These are phyloP conservation scores for Didymella arachidicola DNA, from an alignment of 2,329 filamentous ascomycete genomes.

Conservation along the genomic window DNA sequence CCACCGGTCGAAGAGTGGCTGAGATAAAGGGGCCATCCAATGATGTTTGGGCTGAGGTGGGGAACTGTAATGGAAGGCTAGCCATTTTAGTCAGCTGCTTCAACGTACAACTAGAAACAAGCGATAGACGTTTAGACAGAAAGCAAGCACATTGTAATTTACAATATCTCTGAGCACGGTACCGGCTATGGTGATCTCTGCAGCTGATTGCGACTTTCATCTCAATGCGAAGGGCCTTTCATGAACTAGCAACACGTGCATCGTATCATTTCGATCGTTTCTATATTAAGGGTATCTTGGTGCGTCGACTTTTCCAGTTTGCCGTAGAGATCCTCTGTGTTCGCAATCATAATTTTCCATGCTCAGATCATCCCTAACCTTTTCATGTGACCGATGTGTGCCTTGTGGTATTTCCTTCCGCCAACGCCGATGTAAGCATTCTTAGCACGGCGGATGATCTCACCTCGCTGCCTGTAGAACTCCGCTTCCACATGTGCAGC, in stretches of 20 bases:
- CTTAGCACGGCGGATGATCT: conserved; percentile 39
- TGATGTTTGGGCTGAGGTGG: conserved; percentile 9
- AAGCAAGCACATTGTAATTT: no score
- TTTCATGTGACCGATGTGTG: conserved; percentile 42
- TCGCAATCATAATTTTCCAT: background rate
- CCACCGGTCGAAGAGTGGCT: conserved; percentile 3
- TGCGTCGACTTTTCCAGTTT: conserved; percentile 8
- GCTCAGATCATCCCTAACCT: conserved; percentile 37
- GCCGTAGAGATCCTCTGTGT: background rate
- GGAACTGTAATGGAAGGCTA: conserved; percentile 2
- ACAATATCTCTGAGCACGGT: no score
- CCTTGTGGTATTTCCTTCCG: conserved; percentile 29
- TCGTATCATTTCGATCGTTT: background rate
- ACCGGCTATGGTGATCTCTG: no score
- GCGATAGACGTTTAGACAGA: no score
- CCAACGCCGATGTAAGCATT: conserved; percentile 25
- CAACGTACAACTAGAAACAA: background rate
- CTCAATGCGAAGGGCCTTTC: background rate
- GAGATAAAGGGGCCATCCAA: conserved; percentile 6
- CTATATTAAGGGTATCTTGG: conserved; percentile 12
- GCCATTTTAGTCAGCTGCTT: background rate
- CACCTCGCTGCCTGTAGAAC: conserved; percentile 42
- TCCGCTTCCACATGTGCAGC: conserved; percentile 38
- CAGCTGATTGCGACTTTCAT: no score
- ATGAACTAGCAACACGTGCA: background rate